Conservation (phyloP, 139 green algal species). For the Dunaliella primolecta region DNA sequence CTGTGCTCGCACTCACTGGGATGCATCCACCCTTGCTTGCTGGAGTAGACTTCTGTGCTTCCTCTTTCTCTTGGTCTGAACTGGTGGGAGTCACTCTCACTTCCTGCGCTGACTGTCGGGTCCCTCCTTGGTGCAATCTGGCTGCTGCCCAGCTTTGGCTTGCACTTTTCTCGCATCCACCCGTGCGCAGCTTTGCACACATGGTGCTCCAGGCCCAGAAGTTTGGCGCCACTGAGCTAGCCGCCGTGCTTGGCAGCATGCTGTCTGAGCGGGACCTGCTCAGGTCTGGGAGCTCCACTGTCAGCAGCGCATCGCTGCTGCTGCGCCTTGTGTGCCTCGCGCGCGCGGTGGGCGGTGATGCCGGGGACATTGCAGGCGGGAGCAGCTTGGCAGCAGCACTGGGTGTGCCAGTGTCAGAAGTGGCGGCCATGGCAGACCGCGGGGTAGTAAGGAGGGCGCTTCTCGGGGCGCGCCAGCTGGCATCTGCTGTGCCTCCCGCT, state of each 20-base stretch:
- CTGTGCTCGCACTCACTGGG: too few species aligned
- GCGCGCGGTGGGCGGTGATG: background rate
- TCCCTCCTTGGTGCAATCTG: too few species aligned
- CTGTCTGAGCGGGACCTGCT: constrained; percentile 43
- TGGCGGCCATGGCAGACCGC: constrained; percentile 17
- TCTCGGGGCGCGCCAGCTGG: constrained; percentile 27
- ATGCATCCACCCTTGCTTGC: too few species aligned
- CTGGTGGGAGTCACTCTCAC: too few species aligned
- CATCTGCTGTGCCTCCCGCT: background rate
- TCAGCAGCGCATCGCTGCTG: constrained; percentile 29
- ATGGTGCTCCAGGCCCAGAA: constrained; percentile 37
- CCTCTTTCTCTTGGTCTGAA: too few species aligned
- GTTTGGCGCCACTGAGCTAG: constrained; percentile 21
- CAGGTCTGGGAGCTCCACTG: constrained; percentile 7
- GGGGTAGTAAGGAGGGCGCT: constrained; percentile 20
- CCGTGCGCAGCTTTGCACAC: constrained; percentile 28
- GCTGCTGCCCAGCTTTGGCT: too few species aligned
- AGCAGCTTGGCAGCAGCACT: background rate
- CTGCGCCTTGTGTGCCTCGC: constrained; percentile 38
- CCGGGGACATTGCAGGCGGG: background rate
- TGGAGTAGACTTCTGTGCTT: too few species aligned
- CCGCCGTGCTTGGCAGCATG: constrained; percentile 42
- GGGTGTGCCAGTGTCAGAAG: background rate
- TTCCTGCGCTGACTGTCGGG: too few species aligned
- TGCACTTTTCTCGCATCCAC: too few species aligned